Evolutionary conservation across 352 stramenopile genomes (phyloP).

Genomic region (Globisporangium mamillatum): DNA sequence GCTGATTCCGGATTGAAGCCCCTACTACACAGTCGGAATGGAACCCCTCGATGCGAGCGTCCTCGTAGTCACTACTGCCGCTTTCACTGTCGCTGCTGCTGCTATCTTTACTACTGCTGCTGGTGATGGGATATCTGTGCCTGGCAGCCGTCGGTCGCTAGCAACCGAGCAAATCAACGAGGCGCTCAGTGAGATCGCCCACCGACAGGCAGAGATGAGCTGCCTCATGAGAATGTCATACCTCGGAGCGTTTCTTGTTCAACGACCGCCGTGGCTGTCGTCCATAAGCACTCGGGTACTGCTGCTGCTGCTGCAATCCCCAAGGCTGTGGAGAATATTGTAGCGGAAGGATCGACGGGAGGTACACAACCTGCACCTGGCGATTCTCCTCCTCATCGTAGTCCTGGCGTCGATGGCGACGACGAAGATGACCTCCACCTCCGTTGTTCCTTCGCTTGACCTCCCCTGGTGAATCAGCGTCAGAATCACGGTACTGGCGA

Average conservation of each 20-base stretch:
- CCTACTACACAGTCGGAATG: no score
- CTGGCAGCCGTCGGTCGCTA: neutral
- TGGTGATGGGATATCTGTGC: conserved; percentile 2
- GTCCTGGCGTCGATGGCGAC: neutral
- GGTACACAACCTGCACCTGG: neutral
- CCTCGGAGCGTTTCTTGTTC: neutral
- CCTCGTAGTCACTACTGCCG: neutral
- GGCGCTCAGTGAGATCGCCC: neutral
- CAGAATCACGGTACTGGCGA: neutral
- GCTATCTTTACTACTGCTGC: conserved; percentile 9
- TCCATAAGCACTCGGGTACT: neutral
- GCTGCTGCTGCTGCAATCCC: neutral
- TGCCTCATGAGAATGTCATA: neutral
- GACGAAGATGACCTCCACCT: neutral
- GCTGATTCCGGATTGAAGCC: conserved; percentile 31
- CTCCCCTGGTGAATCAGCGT: neutral
- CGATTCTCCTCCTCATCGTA: neutral
- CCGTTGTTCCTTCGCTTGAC: neutral
- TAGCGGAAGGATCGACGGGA: neutral
- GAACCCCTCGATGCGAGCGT: conserved; percentile 2
- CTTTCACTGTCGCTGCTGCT: conserved; percentile 18
- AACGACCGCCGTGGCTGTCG: neutral
- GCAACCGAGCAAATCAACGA: neutral
- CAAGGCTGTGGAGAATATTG: neutral
- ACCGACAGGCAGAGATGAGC: no score